Evolutionary conservation across 1,284 basidiomycete genomes (phyloP), one percentile per base, ranked within the genome.

Genomic region (Pseudozyma thailandica): DNA sequence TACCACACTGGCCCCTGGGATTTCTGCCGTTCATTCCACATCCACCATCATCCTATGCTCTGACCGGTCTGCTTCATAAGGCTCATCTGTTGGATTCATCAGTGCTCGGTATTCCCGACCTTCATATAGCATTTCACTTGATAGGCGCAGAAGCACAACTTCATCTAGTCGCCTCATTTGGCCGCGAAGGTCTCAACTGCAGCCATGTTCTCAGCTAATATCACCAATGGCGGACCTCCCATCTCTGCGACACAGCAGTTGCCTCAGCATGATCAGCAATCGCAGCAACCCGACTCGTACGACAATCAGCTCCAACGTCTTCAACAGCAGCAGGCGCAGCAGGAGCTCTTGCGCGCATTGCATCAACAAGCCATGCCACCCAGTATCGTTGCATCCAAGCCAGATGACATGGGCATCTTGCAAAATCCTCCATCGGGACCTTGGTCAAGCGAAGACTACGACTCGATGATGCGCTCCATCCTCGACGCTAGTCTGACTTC

Each of bases 371-470:
- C 57, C 50, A 48, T 65, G 43, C 30, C 59, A 10, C 62, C 56
- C 23, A 59, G 41, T 44, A 59, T 65, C 45, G 44, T 65, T 20
- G 48, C 56, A 0, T 39, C 51, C 18, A 70, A 70, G 56, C 52
- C 63, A 2, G 49, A 56, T 6, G 41, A 64, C 7, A 27, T 64
- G 8, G 45, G 37, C 15, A 18, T 49, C 12, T 37, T 64, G 6
- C 60, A 70, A 6, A 38, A 53, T n/a, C 60, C 46, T 20, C 60
- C 66, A 15, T 52, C 66, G 0, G 66, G 66, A 10, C 66, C 51
- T 15, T 63, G 59, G 53, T 75, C 70, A 15, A 58, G 60, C 48
- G 62, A 73, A 18, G 74, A 75, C 38, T 63, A 72, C 30, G 74
- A 75, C 26, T 53, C 52, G 15, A 71, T 74, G 62, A 62, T 74